phyloP scores from a whole-genome alignment of 805 yeast species.

The Yarrowia sp. region DNA sequence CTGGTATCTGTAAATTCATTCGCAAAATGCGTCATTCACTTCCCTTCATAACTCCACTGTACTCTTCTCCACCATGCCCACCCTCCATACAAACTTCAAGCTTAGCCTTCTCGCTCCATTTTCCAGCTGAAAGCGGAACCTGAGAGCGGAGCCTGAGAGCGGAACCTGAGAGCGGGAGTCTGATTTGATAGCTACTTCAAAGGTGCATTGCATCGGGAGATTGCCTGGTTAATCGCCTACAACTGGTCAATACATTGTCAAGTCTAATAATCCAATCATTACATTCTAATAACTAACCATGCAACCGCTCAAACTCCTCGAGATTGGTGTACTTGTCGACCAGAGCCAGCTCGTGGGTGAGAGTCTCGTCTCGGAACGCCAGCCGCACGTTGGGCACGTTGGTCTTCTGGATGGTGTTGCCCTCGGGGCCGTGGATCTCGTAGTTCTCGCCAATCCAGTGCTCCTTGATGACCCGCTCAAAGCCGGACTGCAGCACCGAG shows the following conservation, averaged over 20 bases:
- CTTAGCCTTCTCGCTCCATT: neutral
- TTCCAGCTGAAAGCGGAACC: too few relatives aligned
- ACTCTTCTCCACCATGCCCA: neutral
- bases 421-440: conserved; percentile 65
- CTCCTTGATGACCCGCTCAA: conserved; percentile 81
- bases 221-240: neutral
- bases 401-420: conserved; percentile 90
- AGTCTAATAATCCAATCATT: neutral
- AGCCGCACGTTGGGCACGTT: conserved; percentile 92
- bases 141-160: neutral
- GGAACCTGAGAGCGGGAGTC: conserved; percentile 7
- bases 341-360: conserved; percentile 68
- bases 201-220: neutral
- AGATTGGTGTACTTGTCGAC: conserved; percentile 47
- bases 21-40: too few relatives aligned
- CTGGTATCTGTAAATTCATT: too few relatives aligned
- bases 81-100: conserved; percentile 2
- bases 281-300: conserved; percentile 2
- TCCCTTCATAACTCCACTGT: too few relatives aligned
- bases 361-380: conserved; percentile 82
- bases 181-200: neutral
- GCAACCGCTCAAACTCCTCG: conserved; percentile 30
- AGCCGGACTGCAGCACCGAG: conserved; percentile 93
- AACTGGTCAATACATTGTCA: neutral
- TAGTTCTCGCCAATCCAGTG: conserved; percentile 88